phyloP scores from a whole-genome alignment of 1,284 basidiomycete genomes.

The Pseudozyma hubeiensis region DNA sequence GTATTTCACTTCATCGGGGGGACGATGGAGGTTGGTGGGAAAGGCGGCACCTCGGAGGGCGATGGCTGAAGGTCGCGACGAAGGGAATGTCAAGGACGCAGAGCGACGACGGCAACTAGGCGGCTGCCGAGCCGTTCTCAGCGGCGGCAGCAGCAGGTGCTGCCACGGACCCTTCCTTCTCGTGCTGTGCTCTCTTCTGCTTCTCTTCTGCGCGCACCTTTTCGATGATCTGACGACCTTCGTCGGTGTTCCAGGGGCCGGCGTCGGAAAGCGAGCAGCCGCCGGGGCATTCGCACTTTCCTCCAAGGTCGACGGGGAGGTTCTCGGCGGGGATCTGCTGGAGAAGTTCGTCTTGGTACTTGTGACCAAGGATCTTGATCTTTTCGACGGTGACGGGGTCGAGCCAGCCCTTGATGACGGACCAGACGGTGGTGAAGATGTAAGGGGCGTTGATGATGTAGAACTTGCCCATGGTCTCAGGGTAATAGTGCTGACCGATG shows the following conservation, averaged over 20 bases:
- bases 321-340: slow-evolving; percentile 79
- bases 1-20: too few relatives aligned
- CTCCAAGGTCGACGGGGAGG: slow-evolving; percentile 87
- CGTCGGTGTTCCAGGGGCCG: slow-evolving; percentile 85
- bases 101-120: neutral
- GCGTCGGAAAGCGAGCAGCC: slow-evolving; percentile 90
- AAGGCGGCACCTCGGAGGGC: too few relatives aligned
- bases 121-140: slow-evolving; percentile 23
- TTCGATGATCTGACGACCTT: slow-evolving; percentile 64
- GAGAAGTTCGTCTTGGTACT: slow-evolving; percentile 58
- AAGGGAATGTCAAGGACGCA: too few relatives aligned
- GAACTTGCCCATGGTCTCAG: slow-evolving; percentile 90
- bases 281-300: slow-evolving; percentile 80
- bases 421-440: slow-evolving; percentile 90
- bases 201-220: slow-evolving; percentile 56
- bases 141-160: slow-evolving; percentile 16
- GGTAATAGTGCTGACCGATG: slow-evolving; percentile 87
- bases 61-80: too few relatives aligned
- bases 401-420: slow-evolving; percentile 89
- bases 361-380: slow-evolving; percentile 65
- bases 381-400: slow-evolving; percentile 94
- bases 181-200: slow-evolving; percentile 37
- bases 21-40: neutral
- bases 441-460: slow-evolving; percentile 86
- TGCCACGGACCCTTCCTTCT: slow-evolving; percentile 18